Evolutionary conservation across 768 basidiomycete species (phyloP).

Genomic region (Zangia roseola): DNA sequence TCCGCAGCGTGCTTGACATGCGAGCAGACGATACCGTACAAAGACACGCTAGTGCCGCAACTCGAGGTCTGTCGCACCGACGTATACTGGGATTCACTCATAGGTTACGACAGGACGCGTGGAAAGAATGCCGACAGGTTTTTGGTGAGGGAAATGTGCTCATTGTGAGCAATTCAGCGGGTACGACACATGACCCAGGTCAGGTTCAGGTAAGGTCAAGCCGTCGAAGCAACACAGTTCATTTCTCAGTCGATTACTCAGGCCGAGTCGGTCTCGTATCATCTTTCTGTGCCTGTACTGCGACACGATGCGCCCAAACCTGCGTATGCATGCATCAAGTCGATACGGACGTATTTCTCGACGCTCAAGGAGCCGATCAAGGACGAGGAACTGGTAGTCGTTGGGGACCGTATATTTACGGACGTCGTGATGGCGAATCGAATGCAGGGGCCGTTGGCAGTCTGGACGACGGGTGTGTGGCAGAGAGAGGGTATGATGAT

Average conservation of each 20-base stretch:
- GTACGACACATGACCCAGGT: slow-evolving; percentile 72
- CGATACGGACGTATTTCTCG: slow-evolving; percentile 75
- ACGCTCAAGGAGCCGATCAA: slow-evolving; percentile 53
- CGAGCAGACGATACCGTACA: slow-evolving; percentile 73
- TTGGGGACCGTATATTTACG: slow-evolving; percentile 93
- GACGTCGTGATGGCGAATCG: slow-evolving; percentile 87
- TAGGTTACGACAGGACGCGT: slow-evolving; percentile 54
- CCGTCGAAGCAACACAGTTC: neutral
- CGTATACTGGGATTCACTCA: neutral
- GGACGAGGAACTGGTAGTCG: slow-evolving; percentile 69
- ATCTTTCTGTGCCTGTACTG: slow-evolving; percentile 81
- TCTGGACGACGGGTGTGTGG: slow-evolving; percentile 77
- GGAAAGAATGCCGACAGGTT: slow-evolving; percentile 64
- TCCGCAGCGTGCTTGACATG: neutral
- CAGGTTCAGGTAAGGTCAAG: slow-evolving; percentile 67
- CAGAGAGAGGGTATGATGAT: slow-evolving; percentile 58
- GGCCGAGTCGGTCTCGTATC: slow-evolving; percentile 83
- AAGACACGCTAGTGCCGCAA: slow-evolving; percentile 74
- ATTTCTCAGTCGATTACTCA: slow-evolving; percentile 33
- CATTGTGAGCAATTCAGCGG: slow-evolving; percentile 94
- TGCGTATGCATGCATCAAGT: slow-evolving; percentile 66
- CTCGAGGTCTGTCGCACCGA: slow-evolving; percentile 50
- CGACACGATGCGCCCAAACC: slow-evolving; percentile 79
- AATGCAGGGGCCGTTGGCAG: slow-evolving; percentile 61
- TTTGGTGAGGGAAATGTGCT: slow-evolving; percentile 82